These are phyloP conservation scores for Colletotrichum sidae DNA, from an alignment of 2,329 filamentous ascomycete species.

Conservation along the genomic window DNA sequence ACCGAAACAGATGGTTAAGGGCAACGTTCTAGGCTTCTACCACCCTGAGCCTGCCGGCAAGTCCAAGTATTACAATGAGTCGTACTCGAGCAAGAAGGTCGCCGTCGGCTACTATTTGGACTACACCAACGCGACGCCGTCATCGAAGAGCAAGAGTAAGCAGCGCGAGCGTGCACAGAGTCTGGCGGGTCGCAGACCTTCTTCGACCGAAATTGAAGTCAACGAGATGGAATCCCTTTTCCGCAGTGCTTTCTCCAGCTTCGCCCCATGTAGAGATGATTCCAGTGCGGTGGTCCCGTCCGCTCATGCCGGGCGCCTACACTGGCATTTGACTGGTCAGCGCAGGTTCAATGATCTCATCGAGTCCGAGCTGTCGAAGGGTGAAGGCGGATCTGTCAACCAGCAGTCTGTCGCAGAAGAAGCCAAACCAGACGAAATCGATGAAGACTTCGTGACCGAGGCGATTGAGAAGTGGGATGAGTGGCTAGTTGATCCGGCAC, in stretches of 20 bases:
- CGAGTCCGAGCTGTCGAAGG: conserved; percentile 61
- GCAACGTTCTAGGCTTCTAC: conserved; percentile 65
- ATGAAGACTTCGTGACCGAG: conserved; percentile 64
- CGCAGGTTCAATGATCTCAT: conserved; percentile 74
- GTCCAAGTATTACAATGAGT: conserved; percentile 63
- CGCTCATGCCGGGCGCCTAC: conserved; percentile 74
- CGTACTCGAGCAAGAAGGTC: conserved; percentile 75
- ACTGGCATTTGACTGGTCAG: conserved; percentile 80
- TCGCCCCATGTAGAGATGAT: conserved; percentile 81
- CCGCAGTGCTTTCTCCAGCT: conserved; percentile 81
- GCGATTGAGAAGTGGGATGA: conserved; percentile 71
- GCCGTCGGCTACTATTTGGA: conserved; percentile 78
- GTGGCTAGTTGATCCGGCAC: conserved; percentile 66
- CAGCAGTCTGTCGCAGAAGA: conserved; percentile 45
- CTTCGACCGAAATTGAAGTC: conserved; percentile 66
- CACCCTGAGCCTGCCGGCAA: conserved; percentile 67
- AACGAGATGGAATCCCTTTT: conserved; percentile 81
- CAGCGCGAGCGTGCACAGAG: conserved; percentile 80
- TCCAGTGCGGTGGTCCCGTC: conserved; percentile 77
- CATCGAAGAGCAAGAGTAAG: conserved; percentile 67
- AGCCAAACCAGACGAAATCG: conserved; percentile 48
- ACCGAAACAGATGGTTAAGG: conserved; percentile 76
- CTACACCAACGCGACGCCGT: conserved; percentile 72
- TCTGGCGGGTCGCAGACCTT: conserved; percentile 69
- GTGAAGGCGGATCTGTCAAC: conserved; percentile 50